Percentiles rank a stretch among this genome's conserved stretches.
phyloP scores from a whole-genome alignment of 495 filamentous ascomycete species.

The Letharia lupina region DNA sequence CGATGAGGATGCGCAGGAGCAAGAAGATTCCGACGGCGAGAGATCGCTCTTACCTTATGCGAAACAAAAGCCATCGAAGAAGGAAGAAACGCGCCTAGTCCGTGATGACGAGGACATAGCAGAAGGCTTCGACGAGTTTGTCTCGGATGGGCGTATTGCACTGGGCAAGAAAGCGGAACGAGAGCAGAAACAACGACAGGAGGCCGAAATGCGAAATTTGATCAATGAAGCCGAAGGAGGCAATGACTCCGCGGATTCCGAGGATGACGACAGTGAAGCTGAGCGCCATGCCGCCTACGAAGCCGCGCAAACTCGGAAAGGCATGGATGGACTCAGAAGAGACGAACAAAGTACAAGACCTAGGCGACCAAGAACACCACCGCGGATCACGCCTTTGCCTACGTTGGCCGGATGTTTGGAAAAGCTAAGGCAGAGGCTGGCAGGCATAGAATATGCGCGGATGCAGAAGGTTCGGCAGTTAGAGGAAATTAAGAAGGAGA shows the following conservation, averaged over 20 bases:
- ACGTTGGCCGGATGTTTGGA: slow-evolving; percentile 43
- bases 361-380: slow-evolving; percentile 43
- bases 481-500: slow-evolving; percentile 56
- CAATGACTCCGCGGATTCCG: slow-evolving; percentile 45
- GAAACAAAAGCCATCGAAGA: slow-evolving; percentile 36
- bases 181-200: slow-evolving; percentile 57
- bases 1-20: slow-evolving; percentile 34
- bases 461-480: slow-evolving; percentile 47
- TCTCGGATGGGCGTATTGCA: slow-evolving; percentile 72
- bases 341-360: slow-evolving; percentile 29
- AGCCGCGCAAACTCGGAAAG: slow-evolving; percentile 73
- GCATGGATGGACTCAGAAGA: slow-evolving; percentile 57
- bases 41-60: slow-evolving; percentile 35
- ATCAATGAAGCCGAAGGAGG: slow-evolving; percentile 70
- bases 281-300: slow-evolving; percentile 82
- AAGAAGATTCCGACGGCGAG: slow-evolving; percentile 39
- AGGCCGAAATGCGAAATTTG: slow-evolving; percentile 71
- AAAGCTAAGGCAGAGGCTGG: slow-evolving; percentile 43
- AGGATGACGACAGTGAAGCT: slow-evolving; percentile 62
- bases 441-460: slow-evolving; percentile 47
- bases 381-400: slow-evolving; percentile 51
- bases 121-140: slow-evolving; percentile 89
- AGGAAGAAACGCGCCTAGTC: slow-evolving; percentile 60
- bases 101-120: slow-evolving; percentile 88
- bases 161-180: slow-evolving; percentile 73